These are phyloP conservation scores for Monosporascus ibericus DNA, from an alignment of 2,329 filamentous ascomycete species.

Conservation along the genomic window DNA sequence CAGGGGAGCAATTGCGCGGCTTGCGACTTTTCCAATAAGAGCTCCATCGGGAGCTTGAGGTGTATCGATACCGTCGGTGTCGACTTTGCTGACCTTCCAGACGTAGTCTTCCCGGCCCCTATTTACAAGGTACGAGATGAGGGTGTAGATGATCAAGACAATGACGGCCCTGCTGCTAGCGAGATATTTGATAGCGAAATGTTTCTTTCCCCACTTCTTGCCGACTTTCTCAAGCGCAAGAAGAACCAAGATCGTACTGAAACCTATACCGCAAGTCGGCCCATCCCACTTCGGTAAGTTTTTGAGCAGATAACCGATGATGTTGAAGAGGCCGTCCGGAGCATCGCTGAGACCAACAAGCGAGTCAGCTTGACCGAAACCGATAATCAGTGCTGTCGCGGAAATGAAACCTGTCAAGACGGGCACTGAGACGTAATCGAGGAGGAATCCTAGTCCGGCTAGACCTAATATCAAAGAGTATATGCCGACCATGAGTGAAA, in stretches of 20 bases:
- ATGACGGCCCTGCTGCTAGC: constrained; percentile 56
- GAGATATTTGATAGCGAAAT: constrained; percentile 51
- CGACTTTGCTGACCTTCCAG: constrained; percentile 53
- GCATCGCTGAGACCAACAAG: constrained; percentile 51
- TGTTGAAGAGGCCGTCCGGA: constrained; percentile 43
- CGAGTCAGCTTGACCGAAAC: constrained; percentile 57
- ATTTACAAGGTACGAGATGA: constrained; percentile 59
- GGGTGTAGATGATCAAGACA: constrained; percentile 54
- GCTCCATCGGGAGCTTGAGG: constrained; percentile 40
- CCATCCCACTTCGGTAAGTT: constrained; percentile 51
- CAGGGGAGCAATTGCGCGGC: constrained; percentile 52
- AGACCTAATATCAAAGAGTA: constrained; percentile 54
- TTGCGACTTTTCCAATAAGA: constrained; percentile 48
- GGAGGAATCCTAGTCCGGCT: constrained; percentile 57
- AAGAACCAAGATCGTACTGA: constrained; percentile 51
- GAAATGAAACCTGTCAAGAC: constrained; percentile 62
- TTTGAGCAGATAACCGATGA: constrained; percentile 53
- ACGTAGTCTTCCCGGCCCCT: constrained; percentile 41
- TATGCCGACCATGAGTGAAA: constrained; percentile 58
- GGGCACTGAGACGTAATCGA: constrained; percentile 61
- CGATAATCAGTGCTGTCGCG: constrained; percentile 59
- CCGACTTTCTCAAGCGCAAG: constrained; percentile 51
- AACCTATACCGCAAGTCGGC: constrained; percentile 53
- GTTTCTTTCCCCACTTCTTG: constrained; percentile 51
- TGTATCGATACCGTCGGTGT: constrained; percentile 46